These are phyloP conservation scores for Fusarium dimerum DNA, from an alignment of 2,329 filamentous ascomycete species.

Conservation along the genomic window DNA sequence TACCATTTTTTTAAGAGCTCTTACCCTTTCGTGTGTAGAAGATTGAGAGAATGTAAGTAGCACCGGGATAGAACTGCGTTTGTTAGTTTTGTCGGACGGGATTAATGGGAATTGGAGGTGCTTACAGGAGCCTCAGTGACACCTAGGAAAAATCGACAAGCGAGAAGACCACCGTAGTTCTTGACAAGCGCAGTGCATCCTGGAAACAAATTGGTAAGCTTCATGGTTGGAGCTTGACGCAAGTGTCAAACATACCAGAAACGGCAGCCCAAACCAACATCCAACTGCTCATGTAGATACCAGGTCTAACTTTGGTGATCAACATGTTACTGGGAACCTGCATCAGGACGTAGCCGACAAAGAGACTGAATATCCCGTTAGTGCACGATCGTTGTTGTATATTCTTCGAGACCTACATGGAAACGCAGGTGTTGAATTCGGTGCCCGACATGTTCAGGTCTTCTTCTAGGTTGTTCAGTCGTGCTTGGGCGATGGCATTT, in stretches of 20 bases:
- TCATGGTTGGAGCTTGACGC: too few species aligned
- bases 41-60: conserved; percentile 37
- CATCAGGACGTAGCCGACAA: conserved; percentile 47
- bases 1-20: background rate
- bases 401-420: conserved; percentile 30
- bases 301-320: conserved; percentile 42
- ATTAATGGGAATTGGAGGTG: rapidly evolving
- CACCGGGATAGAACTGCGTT: conserved; percentile 40
- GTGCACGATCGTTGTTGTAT: background rate
- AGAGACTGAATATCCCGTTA: conserved; percentile 25
- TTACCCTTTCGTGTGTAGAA: conserved; percentile 36
- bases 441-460: conserved; percentile 56
- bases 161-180: conserved; percentile 36
- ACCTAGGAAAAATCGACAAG: conserved; percentile 40
- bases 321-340: conserved; percentile 45
- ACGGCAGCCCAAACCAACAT: conserved; percentile 45
- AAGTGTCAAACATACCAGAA: conserved; percentile 24
- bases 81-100: background rate
- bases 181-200: conserved; percentile 39
- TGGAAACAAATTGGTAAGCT: background rate
- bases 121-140: conserved; percentile 40
- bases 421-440: conserved; percentile 52
- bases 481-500: conserved; percentile 48
- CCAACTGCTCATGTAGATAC: conserved; percentile 43
- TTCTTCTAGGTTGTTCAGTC: conserved; percentile 47